Evolutionary conservation across 1,139 yeast species (phyloP), one percentile per base, ranked within the genome.

Genomic region (Geotrichum reessii): DNA sequence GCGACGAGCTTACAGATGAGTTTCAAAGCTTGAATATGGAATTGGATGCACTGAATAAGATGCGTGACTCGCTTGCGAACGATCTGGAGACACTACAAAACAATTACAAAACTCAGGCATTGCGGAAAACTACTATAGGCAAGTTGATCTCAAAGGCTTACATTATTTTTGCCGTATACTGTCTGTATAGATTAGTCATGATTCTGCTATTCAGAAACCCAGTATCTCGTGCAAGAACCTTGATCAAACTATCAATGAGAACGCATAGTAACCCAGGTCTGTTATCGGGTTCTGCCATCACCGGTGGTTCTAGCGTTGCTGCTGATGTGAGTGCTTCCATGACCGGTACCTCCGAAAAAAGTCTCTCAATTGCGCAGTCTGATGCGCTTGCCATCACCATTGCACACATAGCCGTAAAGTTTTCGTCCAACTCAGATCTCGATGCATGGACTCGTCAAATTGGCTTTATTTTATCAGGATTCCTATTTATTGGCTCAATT

Each of bases 401-500:
- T 27, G 83, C 89, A 2, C 82, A 81, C 58, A 57, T 68, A 19
- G 64, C 66, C 2, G 62, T 61, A 31, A 59, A 58, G 40, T 47
- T 64, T 25, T 64, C 63, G 17, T 67, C 70, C 6, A 57, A 55
- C 27, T 47, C 64, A 2, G 77, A 78, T 52, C 77, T 83, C 56
- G 81, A 81, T 14, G 83, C 82, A 51, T 74, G 87, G 66, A 79
- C 85, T 7, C 82, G 82, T 58, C 87, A 83, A 66, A 78, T 87
- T 53, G 84, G 91, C 33, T 80, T 87, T 63, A 67, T 83, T 7
- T 67, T 87, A 42, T 83, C 92, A 0, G 85, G 89, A 1, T 77
- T 83, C 40, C 75, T 88, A 62, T 87, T 88, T 64, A 68, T 83
- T 8, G 81, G 91, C 58, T 84, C 91, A 3, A 78, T 87, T 42